These are phyloP conservation scores for Pythium insidiosum DNA, from an alignment of 352 stramenopile species.

Conservation along the genomic window DNA sequence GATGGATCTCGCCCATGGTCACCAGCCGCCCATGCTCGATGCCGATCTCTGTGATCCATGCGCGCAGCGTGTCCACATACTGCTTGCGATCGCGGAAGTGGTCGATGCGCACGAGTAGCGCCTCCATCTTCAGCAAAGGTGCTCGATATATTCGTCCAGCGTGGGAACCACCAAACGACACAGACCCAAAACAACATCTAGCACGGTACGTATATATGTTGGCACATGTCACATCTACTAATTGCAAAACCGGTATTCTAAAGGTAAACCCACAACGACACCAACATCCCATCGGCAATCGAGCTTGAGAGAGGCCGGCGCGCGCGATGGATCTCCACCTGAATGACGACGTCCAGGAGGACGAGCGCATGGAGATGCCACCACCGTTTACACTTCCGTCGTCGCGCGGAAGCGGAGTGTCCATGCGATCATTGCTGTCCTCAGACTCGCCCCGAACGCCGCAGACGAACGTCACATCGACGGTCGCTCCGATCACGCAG, in stretches of 20 bases:
- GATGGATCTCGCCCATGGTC: conserved; percentile 43
- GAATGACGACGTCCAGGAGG: conserved; percentile 20
- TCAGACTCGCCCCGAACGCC: conserved; percentile 14
- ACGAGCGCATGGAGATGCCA: conserved; percentile 8
- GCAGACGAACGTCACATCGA: too few species aligned
- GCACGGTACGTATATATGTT: too few species aligned
- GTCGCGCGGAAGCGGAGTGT: conserved; percentile 24
- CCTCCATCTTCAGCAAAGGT: too few species aligned
- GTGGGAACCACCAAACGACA: conserved; percentile 16
- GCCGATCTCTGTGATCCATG: conserved; percentile 45
- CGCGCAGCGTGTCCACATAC: conserved; percentile 51
- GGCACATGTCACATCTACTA: too few species aligned
- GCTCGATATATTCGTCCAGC: not conserved
- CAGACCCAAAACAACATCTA: not conserved
- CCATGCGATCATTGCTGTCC: conserved; percentile 32
- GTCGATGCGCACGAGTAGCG: conserved; percentile 63
- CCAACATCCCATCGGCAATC: not conserved
- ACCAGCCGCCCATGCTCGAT: conserved; percentile 50
- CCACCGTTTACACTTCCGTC: conserved; percentile 22
- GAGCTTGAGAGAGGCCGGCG: not conserved
- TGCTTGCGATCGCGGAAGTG: conserved; percentile 44
- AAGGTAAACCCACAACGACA: not conserved
- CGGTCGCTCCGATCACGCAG: too few species aligned
- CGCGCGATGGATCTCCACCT: conserved; percentile 40
- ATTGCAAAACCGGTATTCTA: conserved; percentile 1